Conservation (phyloP, 2,329 filamentous ascomycete genomes). For the Fusarium nisikadoi region DNA sequence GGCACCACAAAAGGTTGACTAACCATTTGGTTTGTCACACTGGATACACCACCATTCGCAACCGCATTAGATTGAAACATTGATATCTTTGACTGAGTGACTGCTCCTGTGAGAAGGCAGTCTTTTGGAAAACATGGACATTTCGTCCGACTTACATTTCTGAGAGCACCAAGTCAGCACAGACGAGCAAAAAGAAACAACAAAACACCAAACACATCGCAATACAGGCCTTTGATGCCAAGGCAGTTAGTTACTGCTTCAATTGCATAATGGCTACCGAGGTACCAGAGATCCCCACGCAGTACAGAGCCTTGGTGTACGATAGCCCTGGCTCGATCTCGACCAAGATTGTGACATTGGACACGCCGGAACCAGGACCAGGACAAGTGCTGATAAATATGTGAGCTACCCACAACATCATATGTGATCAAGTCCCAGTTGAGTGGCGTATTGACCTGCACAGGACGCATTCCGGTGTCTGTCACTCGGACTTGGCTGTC, state of each 20-base stretch:
- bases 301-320: not conserved
- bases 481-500: not conserved
- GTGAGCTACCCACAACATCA: not conserved
- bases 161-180: fast-evolving
- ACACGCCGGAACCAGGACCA: not conserved
- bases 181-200: not conserved
- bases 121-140: not conserved
- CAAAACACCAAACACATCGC: not conserved
- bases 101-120: fast-evolving
- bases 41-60: too few relatives aligned
- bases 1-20: too few relatives aligned
- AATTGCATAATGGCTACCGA: not conserved
- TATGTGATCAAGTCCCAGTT: fast-evolving
- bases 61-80: too few relatives aligned
- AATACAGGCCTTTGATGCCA: not conserved
- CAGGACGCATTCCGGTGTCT: not conserved
- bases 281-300: not conserved
- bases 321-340: not conserved
- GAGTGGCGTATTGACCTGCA: fast-evolving
- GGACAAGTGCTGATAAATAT: not conserved
- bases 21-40: too few relatives aligned
- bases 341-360: not conserved
- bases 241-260: too few relatives aligned
- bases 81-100: too few relatives aligned
- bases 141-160: fast-evolving